Percentiles rank a stretch among this genome's conserved stretches.
These are phyloP conservation scores for Proliferodiscus dingleyae DNA, from an alignment of 2,329 filamentous ascomycete genomes.

Conservation along the genomic window DNA sequence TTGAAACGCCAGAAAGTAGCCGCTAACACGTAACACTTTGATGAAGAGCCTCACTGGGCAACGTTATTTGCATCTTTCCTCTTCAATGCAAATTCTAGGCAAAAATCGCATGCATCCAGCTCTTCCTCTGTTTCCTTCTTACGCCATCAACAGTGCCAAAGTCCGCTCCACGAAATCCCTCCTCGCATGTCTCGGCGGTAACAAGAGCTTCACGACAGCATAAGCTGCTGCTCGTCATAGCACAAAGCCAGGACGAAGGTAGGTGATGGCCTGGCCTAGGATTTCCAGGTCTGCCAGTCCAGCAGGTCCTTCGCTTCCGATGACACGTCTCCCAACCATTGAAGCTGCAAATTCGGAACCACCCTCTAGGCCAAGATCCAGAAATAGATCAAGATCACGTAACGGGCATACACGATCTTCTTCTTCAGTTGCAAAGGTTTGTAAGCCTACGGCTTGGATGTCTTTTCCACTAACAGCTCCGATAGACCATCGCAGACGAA, in stretches of 20 bases:
- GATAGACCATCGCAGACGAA: conserved; percentile 46
- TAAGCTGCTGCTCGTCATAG: conserved; percentile 28
- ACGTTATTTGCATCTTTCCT: neutral
- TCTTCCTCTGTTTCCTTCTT: neutral
- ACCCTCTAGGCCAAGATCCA: conserved; percentile 19
- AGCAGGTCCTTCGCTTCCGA: conserved; percentile 24
- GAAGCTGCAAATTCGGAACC: conserved; percentile 22
- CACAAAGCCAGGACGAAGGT: conserved; percentile 5
- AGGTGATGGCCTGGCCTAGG: conserved; percentile 29
- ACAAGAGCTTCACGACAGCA: conserved; percentile 27
- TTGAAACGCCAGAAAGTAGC: neutral
- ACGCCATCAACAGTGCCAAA: neutral
- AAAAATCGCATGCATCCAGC: neutral
- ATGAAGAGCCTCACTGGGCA: neutral
- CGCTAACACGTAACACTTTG: neutral
- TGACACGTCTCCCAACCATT: conserved; percentile 27
- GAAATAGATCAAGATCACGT: conserved; percentile 23
- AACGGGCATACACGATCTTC: conserved; percentile 27
- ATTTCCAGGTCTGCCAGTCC: conserved; percentile 28
- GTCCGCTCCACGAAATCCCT: neutral
- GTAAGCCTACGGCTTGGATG: neutral
- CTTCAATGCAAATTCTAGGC: neutral
- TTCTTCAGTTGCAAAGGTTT: conserved; percentile 32
- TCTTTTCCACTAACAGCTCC: conserved; percentile 13
- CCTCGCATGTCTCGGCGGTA: conserved; percentile 32